These are phyloP conservation scores for Aspergillus hiratsukae DNA, from an alignment of 2,329 filamentous ascomycete species.

Conservation along the genomic window DNA sequence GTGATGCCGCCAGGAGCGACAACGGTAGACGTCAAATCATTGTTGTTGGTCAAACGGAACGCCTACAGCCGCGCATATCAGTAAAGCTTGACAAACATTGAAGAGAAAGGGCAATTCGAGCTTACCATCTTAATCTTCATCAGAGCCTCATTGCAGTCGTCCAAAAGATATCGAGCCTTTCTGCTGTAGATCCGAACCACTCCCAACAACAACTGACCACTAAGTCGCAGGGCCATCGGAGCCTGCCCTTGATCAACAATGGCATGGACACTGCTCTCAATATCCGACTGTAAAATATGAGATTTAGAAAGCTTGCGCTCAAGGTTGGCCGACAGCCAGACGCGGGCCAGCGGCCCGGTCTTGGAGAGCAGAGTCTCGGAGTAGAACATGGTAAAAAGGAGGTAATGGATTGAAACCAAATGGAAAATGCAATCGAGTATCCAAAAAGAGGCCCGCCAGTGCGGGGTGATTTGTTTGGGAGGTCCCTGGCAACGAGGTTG, in stretches of 20 bases:
- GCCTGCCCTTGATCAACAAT: slow-evolving; percentile 92
- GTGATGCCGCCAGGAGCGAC: slow-evolving; percentile 79
- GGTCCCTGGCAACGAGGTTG: slow-evolving; percentile 20
- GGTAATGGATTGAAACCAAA: slow-evolving; percentile 1
- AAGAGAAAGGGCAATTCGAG: not conserved
- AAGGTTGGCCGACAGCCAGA: slow-evolving; percentile 97
- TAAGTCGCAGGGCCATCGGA: slow-evolving; percentile 89
- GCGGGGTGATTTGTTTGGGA: slow-evolving; percentile 26
- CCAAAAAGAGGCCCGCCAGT: slow-evolving; percentile 25
- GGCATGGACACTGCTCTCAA: slow-evolving; percentile 88
- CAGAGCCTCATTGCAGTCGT: slow-evolving; percentile 95
- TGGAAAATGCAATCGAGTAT: slow-evolving; percentile 10
- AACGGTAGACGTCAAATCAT: slow-evolving; percentile 83
- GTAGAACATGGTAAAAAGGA: slow-evolving; percentile 72
- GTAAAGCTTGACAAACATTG: slow-evolving; percentile 8
- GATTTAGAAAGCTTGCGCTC: slow-evolving; percentile 98
- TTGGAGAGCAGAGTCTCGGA: slow-evolving; percentile 93
- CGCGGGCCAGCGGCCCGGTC: slow-evolving; percentile 92
- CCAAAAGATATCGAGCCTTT: slow-evolving; percentile 91
- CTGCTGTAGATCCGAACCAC: slow-evolving; percentile 97
- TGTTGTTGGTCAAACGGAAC: slow-evolving; percentile 89
- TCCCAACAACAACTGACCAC: slow-evolving; percentile 87
- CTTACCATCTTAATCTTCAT: slow-evolving; percentile 98
- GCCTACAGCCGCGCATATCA: slow-evolving; percentile 56
- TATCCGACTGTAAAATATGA: slow-evolving; percentile 89